Conservation (phyloP, 2,329 filamentous ascomycete genomes). For the Scopulariopsis brevicaulis region DNA sequence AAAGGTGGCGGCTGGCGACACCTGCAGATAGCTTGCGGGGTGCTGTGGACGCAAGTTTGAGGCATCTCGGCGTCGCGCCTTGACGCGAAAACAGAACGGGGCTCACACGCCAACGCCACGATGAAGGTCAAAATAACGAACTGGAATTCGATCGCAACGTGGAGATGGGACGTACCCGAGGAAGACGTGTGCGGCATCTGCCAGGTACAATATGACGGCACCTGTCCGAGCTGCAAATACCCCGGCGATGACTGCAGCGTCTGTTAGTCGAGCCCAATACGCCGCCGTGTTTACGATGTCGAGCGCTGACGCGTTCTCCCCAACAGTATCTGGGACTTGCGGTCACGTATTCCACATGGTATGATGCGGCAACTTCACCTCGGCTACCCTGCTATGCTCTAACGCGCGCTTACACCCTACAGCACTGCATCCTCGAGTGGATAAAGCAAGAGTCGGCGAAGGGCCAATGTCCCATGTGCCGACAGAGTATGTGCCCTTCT, state of each 20-base stretch:
- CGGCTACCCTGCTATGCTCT: slow-evolving; percentile 6
- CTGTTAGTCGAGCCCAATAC: slow-evolving; percentile 41
- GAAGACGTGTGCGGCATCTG: slow-evolving; percentile 98
- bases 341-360: slow-evolving; percentile 98
- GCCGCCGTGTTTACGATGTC: neutral
- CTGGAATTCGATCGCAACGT: slow-evolving; percentile 91
- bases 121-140: slow-evolving; percentile 96
- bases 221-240: slow-evolving; percentile 95
- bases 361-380: slow-evolving; percentile 7
- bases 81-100: neutral
- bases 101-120: neutral
- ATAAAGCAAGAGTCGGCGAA: slow-evolving; percentile 89
- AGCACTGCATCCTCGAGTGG: slow-evolving; percentile 96
- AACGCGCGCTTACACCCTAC: slow-evolving; percentile 4
- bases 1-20: neutral
- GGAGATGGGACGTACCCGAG: slow-evolving; percentile 95
- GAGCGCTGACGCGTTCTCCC: slow-evolving; percentile 1
- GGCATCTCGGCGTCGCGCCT: neutral
- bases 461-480: slow-evolving; percentile 95
- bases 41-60: neutral
- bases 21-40: neutral
- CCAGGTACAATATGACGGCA: slow-evolving; percentile 94
- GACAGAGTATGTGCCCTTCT: slow-evolving; percentile 60
- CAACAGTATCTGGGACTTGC: slow-evolving; percentile 82
- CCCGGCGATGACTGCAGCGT: slow-evolving; percentile 93